Conservation (phyloP, 345 rosid species). For the Euclidium syriacum region DNA sequence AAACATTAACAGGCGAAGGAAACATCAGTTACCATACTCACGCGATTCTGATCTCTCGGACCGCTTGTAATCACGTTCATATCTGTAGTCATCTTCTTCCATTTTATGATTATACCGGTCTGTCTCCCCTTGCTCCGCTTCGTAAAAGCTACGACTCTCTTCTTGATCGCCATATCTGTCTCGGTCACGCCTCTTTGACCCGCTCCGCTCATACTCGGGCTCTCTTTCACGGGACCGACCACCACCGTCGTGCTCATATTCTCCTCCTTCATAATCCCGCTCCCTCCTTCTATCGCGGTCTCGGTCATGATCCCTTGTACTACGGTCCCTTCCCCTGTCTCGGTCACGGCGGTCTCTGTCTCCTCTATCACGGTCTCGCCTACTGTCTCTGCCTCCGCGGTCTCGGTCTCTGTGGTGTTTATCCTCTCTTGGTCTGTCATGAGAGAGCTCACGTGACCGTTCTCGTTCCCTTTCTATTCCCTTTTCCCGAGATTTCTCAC, state of each 20-base stretch:
- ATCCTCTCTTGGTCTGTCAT: constrained; percentile 73
- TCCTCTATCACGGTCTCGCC: constrained; percentile 33
- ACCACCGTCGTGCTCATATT: constrained; percentile 37
- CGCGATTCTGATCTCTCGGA: constrained; percentile 23
- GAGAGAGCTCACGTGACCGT: constrained; percentile 62
- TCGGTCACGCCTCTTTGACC: constrained; percentile 42
- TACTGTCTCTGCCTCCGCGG: constrained; percentile 46
- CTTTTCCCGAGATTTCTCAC: constrained; percentile 40
- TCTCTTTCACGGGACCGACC: constrained; percentile 66
- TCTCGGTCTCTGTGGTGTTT: constrained; percentile 72
- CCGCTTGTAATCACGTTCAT: constrained; percentile 37
- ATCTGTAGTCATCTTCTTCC: constrained; percentile 52
- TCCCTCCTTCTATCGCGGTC: constrained; percentile 39
- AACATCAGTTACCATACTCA: constrained; percentile 22
- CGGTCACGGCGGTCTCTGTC: constrained; percentile 36
- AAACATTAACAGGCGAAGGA: background rate
- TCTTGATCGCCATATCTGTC: constrained; percentile 50
- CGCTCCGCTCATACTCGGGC: constrained; percentile 47
- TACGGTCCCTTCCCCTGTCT: constrained; percentile 48
- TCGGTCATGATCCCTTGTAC: constrained; percentile 40
- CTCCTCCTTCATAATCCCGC: constrained; percentile 45
- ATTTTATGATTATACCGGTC: constrained; percentile 64
- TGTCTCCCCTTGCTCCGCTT: constrained; percentile 33
- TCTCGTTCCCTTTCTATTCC: constrained; percentile 71
- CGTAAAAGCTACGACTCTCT: constrained; percentile 39